Evolutionary conservation across 2,329 filamentous ascomycete genomes (phyloP).

Genomic region (Diaporthe sp.): DNA sequence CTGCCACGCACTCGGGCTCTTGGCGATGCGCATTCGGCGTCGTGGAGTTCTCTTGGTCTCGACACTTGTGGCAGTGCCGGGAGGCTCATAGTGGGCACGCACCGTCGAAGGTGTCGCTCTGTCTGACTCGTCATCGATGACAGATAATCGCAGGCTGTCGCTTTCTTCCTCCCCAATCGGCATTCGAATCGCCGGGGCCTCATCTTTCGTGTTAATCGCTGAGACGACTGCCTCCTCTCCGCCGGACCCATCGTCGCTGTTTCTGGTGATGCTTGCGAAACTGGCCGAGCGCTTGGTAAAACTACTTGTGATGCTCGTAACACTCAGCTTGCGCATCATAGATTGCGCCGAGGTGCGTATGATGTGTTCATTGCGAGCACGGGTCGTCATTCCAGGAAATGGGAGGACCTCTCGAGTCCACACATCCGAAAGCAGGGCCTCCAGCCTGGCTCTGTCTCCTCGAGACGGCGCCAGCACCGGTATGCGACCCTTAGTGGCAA

Average conservation of each 20-base stretch:
- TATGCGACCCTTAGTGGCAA: constrained; percentile 75
- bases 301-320: constrained; percentile 82
- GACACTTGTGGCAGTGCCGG: not conserved
- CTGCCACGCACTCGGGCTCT: constrained; percentile 38
- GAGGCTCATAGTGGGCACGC: not conserved
- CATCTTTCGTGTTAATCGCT: not conserved
- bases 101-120: constrained; percentile 27
- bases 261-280: constrained; percentile 54
- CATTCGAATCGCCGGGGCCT: not conserved
- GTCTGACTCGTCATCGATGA: constrained; percentile 38
- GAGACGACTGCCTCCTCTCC: constrained; percentile 20
- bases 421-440: constrained; percentile 80
- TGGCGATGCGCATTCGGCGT: constrained; percentile 36
- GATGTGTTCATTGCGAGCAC: constrained; percentile 76
- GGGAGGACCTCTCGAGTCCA: constrained; percentile 88
- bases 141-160: constrained; percentile 12
- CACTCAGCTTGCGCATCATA: constrained; percentile 89
- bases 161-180: constrained; percentile 1
- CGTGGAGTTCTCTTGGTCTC: constrained; percentile 8
- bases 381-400: constrained; percentile 82
- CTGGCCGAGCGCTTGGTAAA: constrained; percentile 81
- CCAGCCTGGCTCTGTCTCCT: constrained; percentile 82
- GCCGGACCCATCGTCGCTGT: constrained; percentile 48
- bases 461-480: constrained; percentile 81
- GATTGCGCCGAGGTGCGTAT: constrained; percentile 85